phyloP scores from a whole-genome alignment of 257 asterid species.

The Apocynum venetum region DNA sequence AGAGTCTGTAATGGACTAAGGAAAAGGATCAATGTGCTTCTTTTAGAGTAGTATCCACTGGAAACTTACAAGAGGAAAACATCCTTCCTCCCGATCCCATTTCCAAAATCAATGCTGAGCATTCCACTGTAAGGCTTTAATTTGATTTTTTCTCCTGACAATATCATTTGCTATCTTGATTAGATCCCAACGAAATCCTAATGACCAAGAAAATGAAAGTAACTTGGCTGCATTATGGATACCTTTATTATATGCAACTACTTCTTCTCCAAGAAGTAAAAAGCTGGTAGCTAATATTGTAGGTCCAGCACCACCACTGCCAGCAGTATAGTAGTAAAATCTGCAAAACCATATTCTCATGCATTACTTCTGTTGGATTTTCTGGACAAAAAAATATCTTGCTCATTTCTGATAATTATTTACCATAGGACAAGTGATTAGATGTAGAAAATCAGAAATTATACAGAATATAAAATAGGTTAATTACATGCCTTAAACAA shows the following conservation, averaged over 20 bases:
- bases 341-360: slow-evolving; percentile 37
- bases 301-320: slow-evolving; percentile 97
- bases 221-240: background rate
- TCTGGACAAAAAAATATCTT: background rate
- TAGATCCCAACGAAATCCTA: slow-evolving; percentile 1
- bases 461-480: too few relatives aligned
- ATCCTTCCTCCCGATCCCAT: slow-evolving; percentile 79
- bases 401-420: too few relatives aligned
- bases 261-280: slow-evolving; percentile 95
- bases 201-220: background rate
- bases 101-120: slow-evolving; percentile 84
- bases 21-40: background rate
- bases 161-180: slow-evolving; percentile 7
- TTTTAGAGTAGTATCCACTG: background rate
- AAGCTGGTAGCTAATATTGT: slow-evolving; percentile 89
- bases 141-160: slow-evolving; percentile 65
- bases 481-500: too few relatives aligned
- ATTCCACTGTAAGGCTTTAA: slow-evolving; percentile 89
- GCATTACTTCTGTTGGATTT: background rate
- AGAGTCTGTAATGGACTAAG: background rate
- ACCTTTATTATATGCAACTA: slow-evolving; percentile 91
- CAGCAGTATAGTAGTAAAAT: slow-evolving; percentile 93
- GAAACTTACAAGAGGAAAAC: slow-evolving; percentile 76
- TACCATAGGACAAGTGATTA: too few relatives aligned
- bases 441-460: too few relatives aligned